Evolutionary conservation across 163 green algal genomes (phyloP), one percentile per base, ranked within the genome.

Genomic region (Chlorella variabilis): DNA sequence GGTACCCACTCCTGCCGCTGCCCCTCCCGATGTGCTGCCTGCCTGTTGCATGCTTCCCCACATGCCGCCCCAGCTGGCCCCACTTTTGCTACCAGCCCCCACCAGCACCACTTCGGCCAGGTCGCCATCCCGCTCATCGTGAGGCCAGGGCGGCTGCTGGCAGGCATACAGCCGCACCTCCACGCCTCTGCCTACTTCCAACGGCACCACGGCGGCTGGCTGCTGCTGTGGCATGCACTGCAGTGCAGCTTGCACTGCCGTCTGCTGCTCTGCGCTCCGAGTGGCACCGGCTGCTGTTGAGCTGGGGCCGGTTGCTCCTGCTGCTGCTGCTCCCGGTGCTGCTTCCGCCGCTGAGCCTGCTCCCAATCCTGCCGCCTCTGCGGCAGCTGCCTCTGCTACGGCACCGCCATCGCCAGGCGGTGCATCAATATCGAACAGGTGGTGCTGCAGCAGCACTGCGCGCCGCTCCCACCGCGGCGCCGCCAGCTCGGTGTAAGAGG

Each of bases 401-500:
- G 23, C 7, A 11, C 39, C 25, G 15, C 23, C 66, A 7, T 38
- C 25, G 5, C 3, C 25, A 18, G 8, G n/a, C 62, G 27, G 42
- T 4, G 63, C 78, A 42, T 91, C 83, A 23, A 91, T 86, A 81
- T 96, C 87, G 56, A 94, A 96, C 66, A 81, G 78, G 86, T 95
- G 94, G 49, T 88, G 68, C 13, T 71, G 29, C 5, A 83, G 48
- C 39, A 96, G 87, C 42, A 75, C 69, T 54, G 90, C 80, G 1
- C 86, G 56, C 0, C 88, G 83, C 85, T 95, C 89, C 77, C 90
- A 86, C 3, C 85, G 78, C n/a, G 90, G 89, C 20, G 88, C 85
- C 13, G 83, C 85, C 48, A 94, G 77, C 75, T 95, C 91, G 0
- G 92, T 67, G 78, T 96, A 96, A 20, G 81, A 62, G 38, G 94